Conservation (phyloP, 352 stramenopile genomes). For the Globisporangium megalacanthum region DNA sequence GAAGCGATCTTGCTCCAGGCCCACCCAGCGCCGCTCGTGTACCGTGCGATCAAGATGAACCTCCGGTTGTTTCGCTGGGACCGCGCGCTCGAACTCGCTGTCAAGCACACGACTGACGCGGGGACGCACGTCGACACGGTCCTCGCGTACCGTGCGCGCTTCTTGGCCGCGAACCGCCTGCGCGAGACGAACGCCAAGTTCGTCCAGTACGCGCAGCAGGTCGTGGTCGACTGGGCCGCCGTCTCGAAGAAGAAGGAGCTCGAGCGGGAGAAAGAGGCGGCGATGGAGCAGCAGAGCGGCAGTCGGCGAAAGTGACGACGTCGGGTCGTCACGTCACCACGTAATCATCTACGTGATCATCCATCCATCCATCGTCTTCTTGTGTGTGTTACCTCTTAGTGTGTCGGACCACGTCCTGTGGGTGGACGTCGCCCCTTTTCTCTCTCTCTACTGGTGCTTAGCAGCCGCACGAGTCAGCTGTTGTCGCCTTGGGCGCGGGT, state of each 20-base stretch:
- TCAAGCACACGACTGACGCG: constrained; percentile 84
- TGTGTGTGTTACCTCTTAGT: too few relatives aligned
- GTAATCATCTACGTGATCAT: too few relatives aligned
- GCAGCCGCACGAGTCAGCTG: constrained; percentile 66
- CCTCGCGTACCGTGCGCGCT: constrained; percentile 82
- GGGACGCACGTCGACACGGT: constrained; percentile 89
- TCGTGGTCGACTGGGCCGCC: constrained; percentile 85
- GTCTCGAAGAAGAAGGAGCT: constrained; percentile 89
- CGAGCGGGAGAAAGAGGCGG: constrained; percentile 66
- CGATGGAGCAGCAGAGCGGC: constrained; percentile 31
- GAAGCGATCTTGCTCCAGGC: constrained; percentile 90
- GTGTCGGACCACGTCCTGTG: too few relatives aligned
- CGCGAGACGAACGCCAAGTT: constrained; percentile 88
- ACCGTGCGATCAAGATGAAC: constrained; percentile 94
- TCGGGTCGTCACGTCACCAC: neutral
- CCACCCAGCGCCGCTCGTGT: constrained; percentile 81
- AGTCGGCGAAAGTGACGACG: constrained; percentile 49
- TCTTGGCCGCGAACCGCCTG: constrained; percentile 82
- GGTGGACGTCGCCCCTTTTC: neutral
- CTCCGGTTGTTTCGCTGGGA: constrained; percentile 88
- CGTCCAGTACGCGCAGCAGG: constrained; percentile 80
- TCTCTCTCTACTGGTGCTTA: constrained; percentile 13
- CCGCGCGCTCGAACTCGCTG: constrained; percentile 81
- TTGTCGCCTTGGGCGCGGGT: constrained; percentile 68
- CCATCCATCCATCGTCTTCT: too few relatives aligned